Evolutionary conservation across 2,329 filamentous ascomycete genomes (phyloP).

Genomic region (Apiospora phragmitis): DNA sequence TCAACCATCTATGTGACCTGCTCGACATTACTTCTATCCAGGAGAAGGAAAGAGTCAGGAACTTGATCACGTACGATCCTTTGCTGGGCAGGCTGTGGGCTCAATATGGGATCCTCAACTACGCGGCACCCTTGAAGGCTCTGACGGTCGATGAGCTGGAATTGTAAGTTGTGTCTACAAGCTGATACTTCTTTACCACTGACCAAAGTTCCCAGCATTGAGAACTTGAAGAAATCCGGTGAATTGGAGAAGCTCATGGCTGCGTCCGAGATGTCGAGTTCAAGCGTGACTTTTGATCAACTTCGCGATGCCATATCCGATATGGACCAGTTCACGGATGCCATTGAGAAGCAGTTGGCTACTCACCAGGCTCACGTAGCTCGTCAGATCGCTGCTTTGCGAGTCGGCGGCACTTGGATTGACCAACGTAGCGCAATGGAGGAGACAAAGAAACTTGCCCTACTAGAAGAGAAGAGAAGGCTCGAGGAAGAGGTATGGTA

Average conservation of each 20-base stretch:
- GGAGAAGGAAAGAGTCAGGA: not conserved
- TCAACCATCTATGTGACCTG: not conserved
- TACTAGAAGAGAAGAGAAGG: not conserved
- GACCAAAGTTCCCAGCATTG: not conserved
- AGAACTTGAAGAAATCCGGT: conserved; percentile 10
- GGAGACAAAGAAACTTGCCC: conserved; percentile 1
- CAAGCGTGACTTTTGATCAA: conserved; percentile 9
- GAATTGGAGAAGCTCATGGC: conserved; percentile 12
- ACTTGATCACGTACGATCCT: not conserved
- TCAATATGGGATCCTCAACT: not conserved
- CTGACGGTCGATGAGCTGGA: conserved; percentile 11
- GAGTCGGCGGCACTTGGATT: not conserved
- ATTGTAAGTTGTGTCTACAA: not conserved
- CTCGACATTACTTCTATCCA: not conserved
- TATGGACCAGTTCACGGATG: conserved; percentile 12
- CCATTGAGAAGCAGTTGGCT: conserved; percentile 8
- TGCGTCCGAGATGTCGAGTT: conserved; percentile 6
- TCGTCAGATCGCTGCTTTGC: conserved; percentile 2
- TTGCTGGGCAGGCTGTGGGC: not conserved
- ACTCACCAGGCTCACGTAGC: conserved; percentile 9
- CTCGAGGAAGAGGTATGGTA: conserved; percentile 13
- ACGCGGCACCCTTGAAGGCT: not conserved
- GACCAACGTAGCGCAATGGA: conserved; percentile 10
- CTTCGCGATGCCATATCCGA: conserved; percentile 13
- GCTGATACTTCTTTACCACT: not conserved